Conservation (phyloP, 176 grass and related monocot genomes). For the Phragmites australis region DNA sequence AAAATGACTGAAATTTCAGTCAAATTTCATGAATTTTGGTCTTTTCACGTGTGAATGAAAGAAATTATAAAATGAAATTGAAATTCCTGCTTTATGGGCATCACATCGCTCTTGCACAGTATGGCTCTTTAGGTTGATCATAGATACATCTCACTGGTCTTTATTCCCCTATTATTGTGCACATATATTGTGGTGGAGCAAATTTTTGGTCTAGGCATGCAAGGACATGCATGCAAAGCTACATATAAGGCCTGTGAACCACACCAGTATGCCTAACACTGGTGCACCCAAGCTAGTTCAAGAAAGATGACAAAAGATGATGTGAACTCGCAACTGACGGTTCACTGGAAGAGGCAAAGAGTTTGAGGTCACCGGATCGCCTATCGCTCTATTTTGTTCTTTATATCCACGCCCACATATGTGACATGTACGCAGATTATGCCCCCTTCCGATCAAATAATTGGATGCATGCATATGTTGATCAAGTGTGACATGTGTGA, state of each 20-base stretch:
- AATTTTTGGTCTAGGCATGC: slow-evolving; percentile 11
- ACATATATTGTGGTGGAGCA: background rate
- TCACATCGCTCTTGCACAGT: background rate
- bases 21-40: too few relatives aligned
- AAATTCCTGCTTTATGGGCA: background rate
- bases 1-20: too few relatives aligned
- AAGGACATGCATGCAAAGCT: background rate
- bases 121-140: background rate
- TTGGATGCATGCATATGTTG: slow-evolving; percentile 8
- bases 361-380: background rate
- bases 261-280: slow-evolving; percentile 34
- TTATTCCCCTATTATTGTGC: slow-evolving; percentile 19
- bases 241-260: slow-evolving; percentile 18
- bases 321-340: slow-evolving; percentile 33
- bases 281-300: slow-evolving; percentile 15
- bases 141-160: background rate
- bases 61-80: too few relatives aligned
- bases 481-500: too few relatives aligned
- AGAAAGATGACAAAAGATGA: slow-evolving; percentile 5
- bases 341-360: background rate
- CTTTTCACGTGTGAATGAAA: too few relatives aligned
- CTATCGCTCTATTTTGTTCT: background rate
- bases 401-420: too few relatives aligned
- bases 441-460: slow-evolving; percentile 13
- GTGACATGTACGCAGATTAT: background rate